phyloP scores from a whole-genome alignment of 2,329 filamentous ascomycete species.

The Neophaeococcomyces mojaviensis region DNA sequence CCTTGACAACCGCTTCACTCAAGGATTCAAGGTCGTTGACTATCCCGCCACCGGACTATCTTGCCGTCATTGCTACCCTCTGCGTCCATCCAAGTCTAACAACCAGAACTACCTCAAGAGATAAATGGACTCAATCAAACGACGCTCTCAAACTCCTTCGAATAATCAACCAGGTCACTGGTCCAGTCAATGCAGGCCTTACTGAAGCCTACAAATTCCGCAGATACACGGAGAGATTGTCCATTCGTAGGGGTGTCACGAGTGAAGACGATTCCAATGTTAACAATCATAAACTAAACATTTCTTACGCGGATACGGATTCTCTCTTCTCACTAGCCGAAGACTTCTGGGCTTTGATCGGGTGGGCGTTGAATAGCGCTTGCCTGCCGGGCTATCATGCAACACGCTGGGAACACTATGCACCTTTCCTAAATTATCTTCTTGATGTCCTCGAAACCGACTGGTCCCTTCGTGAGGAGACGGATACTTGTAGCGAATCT shows the following conservation, averaged over 20 bases:
- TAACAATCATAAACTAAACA: constrained; percentile 46
- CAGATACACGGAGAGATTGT: constrained; percentile 20
- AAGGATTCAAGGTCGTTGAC: constrained; percentile 43
- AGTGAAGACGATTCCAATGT: constrained; percentile 28
- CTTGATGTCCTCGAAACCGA: constrained; percentile 39
- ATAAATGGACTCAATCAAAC: constrained; percentile 56
- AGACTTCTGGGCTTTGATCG: constrained; percentile 82
- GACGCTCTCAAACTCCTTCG: constrained; percentile 64
- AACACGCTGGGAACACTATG: constrained; percentile 74
- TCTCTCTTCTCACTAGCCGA: constrained; percentile 69
- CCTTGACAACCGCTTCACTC: constrained; percentile 41
- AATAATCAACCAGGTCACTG: constrained; percentile 56
- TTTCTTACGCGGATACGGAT: constrained; percentile 54
- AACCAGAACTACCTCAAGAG: constrained; percentile 57
- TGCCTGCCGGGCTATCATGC: constrained; percentile 41
- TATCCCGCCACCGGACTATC: constrained; percentile 62
- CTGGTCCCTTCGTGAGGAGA: constrained; percentile 27
- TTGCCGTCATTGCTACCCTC: constrained; percentile 74
- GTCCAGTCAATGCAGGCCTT: constrained; percentile 63
- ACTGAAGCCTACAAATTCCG: constrained; percentile 65
- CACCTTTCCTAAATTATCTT: constrained; percentile 69
- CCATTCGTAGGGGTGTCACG: constrained; percentile 2
- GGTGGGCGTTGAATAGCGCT: constrained; percentile 92
- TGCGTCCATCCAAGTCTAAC: constrained; percentile 74
- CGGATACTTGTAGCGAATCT: constrained; percentile 29